These are phyloP conservation scores for Aspergillus quadrilineatus DNA, from an alignment of 2,329 filamentous ascomycete species.

Conservation along the genomic window DNA sequence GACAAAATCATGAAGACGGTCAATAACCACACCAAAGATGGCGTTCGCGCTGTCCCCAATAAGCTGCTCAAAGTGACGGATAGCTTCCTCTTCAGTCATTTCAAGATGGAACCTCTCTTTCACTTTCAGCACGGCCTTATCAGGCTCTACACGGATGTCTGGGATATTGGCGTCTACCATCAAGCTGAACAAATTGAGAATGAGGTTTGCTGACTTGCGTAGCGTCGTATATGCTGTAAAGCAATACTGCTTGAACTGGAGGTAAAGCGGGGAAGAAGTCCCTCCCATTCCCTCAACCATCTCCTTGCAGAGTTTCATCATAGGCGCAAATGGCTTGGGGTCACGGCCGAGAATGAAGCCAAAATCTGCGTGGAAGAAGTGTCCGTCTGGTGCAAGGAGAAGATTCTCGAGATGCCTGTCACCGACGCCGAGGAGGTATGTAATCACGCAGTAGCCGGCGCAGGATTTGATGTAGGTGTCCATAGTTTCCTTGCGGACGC, in stretches of 20 bases:
- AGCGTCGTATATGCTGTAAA: constrained; percentile 92
- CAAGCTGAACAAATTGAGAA: constrained; percentile 90
- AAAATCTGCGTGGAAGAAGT: constrained; percentile 98
- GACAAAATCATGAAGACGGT: constrained; percentile 88
- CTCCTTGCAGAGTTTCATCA: constrained; percentile 95
- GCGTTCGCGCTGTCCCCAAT: constrained; percentile 90
- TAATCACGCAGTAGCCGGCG: constrained; percentile 97
- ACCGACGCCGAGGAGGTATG: constrained; percentile 93
- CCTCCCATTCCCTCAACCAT: constrained; percentile 99
- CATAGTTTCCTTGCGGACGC: constrained; percentile 86
- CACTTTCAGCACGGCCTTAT: constrained; percentile 92
- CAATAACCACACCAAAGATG: constrained; percentile 89
- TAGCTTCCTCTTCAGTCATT: constrained; percentile 86
- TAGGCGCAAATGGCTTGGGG: constrained; percentile 92
- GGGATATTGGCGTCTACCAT: constrained; percentile 99
- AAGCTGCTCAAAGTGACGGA: constrained; percentile 79
- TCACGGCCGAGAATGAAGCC: constrained; percentile 97
- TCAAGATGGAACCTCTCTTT: constrained; percentile 92
- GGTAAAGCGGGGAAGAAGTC: constrained; percentile 73
- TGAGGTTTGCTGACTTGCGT: constrained; percentile 83
- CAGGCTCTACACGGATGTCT: constrained; percentile 86
- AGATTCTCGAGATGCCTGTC: constrained; percentile 96
- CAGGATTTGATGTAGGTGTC: constrained; percentile 96
- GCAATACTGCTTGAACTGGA: constrained; percentile 90
- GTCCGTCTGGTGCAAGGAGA: constrained; percentile 80